Evolutionary conservation across 2,329 filamentous ascomycete genomes (phyloP).

Genomic region (Diaporthe velutina): DNA sequence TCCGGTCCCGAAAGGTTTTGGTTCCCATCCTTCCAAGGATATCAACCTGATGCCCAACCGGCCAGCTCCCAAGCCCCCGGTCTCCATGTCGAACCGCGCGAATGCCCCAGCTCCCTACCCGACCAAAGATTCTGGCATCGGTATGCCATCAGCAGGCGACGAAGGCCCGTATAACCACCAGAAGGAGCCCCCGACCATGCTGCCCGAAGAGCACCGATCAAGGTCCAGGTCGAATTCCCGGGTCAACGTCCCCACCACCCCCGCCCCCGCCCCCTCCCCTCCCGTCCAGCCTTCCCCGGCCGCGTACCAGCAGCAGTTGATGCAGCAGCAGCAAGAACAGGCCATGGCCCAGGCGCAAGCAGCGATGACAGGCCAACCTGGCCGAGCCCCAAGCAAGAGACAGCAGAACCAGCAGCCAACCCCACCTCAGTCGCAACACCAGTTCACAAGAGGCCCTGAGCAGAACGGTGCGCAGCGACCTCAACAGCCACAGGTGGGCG

Average conservation of each 20-base stretch:
- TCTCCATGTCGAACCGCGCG: conserved; percentile 68
- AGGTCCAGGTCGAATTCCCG: conserved; percentile 78
- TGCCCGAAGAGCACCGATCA: conserved; percentile 76
- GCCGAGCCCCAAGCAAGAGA: conserved; percentile 81
- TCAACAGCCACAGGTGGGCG: conserved; percentile 50
- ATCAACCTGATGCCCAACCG: conserved; percentile 81
- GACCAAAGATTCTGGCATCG: conserved; percentile 74
- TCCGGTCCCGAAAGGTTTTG: conserved; percentile 78
- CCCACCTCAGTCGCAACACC: conserved; percentile 66
- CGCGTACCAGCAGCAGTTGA: conserved; percentile 71
- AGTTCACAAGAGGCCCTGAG: conserved; percentile 51
- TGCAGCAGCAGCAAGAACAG: conserved; percentile 89
- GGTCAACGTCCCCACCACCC: conserved; percentile 58
- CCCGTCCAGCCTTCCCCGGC: conserved; percentile 59
- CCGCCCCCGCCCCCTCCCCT: conserved; percentile 58
- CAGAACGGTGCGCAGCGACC: conserved; percentile 52
- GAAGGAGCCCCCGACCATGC: conserved; percentile 70
- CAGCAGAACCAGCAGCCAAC: conserved; percentile 66
- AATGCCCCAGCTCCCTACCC: conserved; percentile 67
- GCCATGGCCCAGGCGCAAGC: conserved; percentile 85
- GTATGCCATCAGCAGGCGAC: conserved; percentile 72
- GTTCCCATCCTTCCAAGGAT: conserved; percentile 63
- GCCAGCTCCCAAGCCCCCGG: conserved; percentile 89
- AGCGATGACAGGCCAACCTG: conserved; percentile 78
- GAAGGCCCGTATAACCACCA: conserved; percentile 59